Conservation (phyloP, 1,284 basidiomycete species). For the Puccinia polysora region DNA sequence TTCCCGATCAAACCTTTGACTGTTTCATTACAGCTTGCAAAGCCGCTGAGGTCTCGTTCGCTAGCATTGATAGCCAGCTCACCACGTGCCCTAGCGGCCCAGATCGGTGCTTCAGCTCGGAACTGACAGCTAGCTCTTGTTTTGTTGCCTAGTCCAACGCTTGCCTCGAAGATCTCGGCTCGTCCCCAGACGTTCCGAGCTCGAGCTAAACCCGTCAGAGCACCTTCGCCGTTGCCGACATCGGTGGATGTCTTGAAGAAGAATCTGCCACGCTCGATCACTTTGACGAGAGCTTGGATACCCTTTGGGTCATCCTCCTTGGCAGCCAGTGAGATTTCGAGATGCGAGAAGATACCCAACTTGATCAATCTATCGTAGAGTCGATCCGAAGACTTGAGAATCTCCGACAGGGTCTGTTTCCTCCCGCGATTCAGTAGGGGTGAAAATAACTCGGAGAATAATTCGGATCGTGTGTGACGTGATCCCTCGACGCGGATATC, state of each 20-base stretch:
- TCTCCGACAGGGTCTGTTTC: constrained; percentile 59
- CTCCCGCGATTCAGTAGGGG: constrained; percentile 59
- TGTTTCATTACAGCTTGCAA: constrained; percentile 66
- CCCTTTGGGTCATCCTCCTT: constrained; percentile 64
- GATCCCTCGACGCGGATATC: constrained; percentile 77
- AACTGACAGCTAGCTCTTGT: constrained; percentile 78
- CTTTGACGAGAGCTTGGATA: constrained; percentile 77
- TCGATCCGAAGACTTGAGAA: constrained; percentile 65
- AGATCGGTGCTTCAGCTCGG: constrained; percentile 61
- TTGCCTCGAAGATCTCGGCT: constrained; percentile 80
- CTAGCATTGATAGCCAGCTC: constrained; percentile 63
- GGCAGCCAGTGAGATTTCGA: constrained; percentile 69
- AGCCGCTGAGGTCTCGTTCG: constrained; percentile 67
- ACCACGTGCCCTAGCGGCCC: constrained; percentile 56
- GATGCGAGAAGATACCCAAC: constrained; percentile 69
- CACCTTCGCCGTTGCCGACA: constrained; percentile 88
- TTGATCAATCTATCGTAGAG: constrained; percentile 64
- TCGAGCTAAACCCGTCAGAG: constrained; percentile 73
- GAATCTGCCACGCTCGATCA: constrained; percentile 71
- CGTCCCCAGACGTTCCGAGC: constrained; percentile 86
- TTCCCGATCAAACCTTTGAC: constrained; percentile 64
- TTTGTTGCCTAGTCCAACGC: constrained; percentile 77
- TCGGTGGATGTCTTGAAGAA: constrained; percentile 84
- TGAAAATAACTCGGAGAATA: constrained; percentile 70
- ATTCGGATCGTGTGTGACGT: constrained; percentile 67